Percentiles rank a stretch among this genome's conserved stretches.
Evolutionary conservation across 2,329 filamentous ascomycete genomes (phyloP).

Genomic region (Pyrenochaeta sp.): DNA sequence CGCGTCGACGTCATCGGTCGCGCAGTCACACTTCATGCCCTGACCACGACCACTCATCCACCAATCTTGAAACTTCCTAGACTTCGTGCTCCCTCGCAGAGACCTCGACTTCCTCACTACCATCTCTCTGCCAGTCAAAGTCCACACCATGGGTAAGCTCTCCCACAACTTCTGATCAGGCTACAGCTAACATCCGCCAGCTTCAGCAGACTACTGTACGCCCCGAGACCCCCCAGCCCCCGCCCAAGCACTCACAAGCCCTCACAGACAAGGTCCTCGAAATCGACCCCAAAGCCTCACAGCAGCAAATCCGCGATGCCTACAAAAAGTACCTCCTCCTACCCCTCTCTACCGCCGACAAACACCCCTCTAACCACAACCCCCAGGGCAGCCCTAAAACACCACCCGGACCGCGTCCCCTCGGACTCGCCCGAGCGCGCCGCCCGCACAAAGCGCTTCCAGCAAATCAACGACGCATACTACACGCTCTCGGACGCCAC

Average conservation of each 20-base stretch:
- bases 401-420: conserved; percentile 90
- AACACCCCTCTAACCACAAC: conserved; percentile 8
- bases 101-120: not conserved
- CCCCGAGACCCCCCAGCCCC: not conserved
- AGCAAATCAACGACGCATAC: conserved; percentile 92
- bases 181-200: conserved; percentile 23
- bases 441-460: conserved; percentile 84
- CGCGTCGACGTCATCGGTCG: conserved; percentile 24
- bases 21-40: not conserved
- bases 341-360: not conserved
- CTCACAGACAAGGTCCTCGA: conserved; percentile 61
- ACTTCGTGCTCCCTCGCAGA: not conserved
- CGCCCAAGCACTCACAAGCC: not conserved
- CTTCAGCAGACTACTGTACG: conserved; percentile 37
- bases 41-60: conserved; percentile 10
- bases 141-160: conserved; percentile 29
- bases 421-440: conserved; percentile 82
- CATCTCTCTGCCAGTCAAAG: not conserved
- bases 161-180: conserved; percentile 2
- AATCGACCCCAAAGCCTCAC: conserved; percentile 74
- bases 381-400: conserved; percentile 81
- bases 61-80: conserved; percentile 1
- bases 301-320: conserved; percentile 86
- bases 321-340: conserved; percentile 76
- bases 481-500: conserved; percentile 83